Evolutionary conservation across 495 filamentous ascomycete genomes (phyloP).

Genomic region (Elasticomyces elasticus): DNA sequence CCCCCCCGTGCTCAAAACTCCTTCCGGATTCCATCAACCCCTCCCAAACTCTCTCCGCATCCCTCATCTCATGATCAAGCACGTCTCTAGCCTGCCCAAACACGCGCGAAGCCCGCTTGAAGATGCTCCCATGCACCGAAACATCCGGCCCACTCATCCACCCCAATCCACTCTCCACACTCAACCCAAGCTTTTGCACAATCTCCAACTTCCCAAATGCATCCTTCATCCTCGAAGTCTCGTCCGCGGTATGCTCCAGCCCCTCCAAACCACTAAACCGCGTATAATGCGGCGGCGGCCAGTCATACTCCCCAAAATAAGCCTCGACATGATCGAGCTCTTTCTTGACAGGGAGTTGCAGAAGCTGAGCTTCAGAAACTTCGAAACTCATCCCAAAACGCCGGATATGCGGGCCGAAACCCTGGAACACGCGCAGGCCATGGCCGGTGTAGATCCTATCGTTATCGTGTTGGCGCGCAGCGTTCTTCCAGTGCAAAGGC

Average conservation of each 20-base stretch:
- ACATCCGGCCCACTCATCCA: slow-evolving; percentile 42
- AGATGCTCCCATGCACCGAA: slow-evolving; percentile 23
- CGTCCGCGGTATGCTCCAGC: slow-evolving; percentile 44
- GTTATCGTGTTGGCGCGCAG: slow-evolving; percentile 25
- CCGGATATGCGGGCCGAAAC: slow-evolving; percentile 41
- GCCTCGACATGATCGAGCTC: slow-evolving; percentile 32
- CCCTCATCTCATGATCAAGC: slow-evolving; percentile 23
- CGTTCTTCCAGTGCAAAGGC: slow-evolving; percentile 29
- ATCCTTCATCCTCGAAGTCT: slow-evolving; percentile 38
- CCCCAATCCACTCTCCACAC: slow-evolving; percentile 46
- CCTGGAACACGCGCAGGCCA: slow-evolving; percentile 40
- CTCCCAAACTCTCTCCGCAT: slow-evolving; percentile 26
- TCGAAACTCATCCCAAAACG: slow-evolving; percentile 49
- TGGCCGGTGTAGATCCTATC: slow-evolving; percentile 33
- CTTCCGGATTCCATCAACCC: slow-evolving; percentile 21
- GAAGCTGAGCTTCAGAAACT: slow-evolving; percentile 36
- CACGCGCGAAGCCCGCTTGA: slow-evolving; percentile 23
- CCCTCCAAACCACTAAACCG: slow-evolving; percentile 40
- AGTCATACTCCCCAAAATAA: slow-evolving; percentile 45
- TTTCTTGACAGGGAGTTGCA: slow-evolving; percentile 33
- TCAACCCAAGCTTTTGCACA: slow-evolving; percentile 43
- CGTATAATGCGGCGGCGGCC: slow-evolving; percentile 41
- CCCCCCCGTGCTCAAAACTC: not conserved
- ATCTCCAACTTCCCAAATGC: slow-evolving; percentile 37
- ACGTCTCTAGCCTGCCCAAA: slow-evolving; percentile 22